These are phyloP conservation scores for Pisolithus orientalis DNA, from an alignment of 768 basidiomycete species.

Conservation along the genomic window DNA sequence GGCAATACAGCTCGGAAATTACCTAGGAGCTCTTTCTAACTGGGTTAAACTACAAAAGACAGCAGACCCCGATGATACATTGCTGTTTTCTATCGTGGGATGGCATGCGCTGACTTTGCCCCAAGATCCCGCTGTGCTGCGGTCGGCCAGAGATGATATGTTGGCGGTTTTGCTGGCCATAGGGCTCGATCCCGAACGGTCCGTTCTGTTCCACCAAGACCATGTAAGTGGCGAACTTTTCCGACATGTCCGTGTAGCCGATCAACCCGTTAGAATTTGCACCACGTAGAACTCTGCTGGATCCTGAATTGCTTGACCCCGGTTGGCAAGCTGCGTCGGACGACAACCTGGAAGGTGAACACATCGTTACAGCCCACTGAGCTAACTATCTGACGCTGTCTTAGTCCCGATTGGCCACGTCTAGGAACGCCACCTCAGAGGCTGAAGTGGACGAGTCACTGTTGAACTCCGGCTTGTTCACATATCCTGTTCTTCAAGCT, in stretches of 20 bases:
- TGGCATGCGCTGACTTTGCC: slow-evolving; percentile 93
- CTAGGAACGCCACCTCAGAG: slow-evolving; percentile 67
- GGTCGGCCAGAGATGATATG: slow-evolving; percentile 63
- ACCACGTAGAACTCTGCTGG: slow-evolving; percentile 89
- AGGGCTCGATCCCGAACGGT: slow-evolving; percentile 73
- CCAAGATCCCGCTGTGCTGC: slow-evolving; percentile 66
- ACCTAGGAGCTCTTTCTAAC: slow-evolving; percentile 83
- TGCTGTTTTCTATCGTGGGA: slow-evolving; percentile 86
- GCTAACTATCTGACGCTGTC: not conserved
- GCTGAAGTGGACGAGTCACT: slow-evolving; percentile 76
- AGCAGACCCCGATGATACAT: slow-evolving; percentile 49
- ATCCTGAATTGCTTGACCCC: slow-evolving; percentile 81
- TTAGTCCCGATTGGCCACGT: slow-evolving; percentile 69
- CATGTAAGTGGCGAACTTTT: slow-evolving; percentile 44
- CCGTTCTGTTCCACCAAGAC: slow-evolving; percentile 83
- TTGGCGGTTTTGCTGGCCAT: slow-evolving; percentile 79
- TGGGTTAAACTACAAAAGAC: slow-evolving; percentile 79
- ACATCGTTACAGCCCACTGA: too few species aligned
- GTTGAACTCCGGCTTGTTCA: slow-evolving; percentile 81
- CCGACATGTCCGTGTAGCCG: not conserved
- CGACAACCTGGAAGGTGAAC: slow-evolving; percentile 95
- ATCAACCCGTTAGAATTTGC: slow-evolving; percentile 50
- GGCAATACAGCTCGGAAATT: slow-evolving; percentile 74
- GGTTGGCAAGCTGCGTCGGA: slow-evolving; percentile 73
- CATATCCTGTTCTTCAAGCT: slow-evolving; percentile 90